Conservation (phyloP, 2,329 filamentous ascomycete species). For the Venturia nashicola region DNA sequence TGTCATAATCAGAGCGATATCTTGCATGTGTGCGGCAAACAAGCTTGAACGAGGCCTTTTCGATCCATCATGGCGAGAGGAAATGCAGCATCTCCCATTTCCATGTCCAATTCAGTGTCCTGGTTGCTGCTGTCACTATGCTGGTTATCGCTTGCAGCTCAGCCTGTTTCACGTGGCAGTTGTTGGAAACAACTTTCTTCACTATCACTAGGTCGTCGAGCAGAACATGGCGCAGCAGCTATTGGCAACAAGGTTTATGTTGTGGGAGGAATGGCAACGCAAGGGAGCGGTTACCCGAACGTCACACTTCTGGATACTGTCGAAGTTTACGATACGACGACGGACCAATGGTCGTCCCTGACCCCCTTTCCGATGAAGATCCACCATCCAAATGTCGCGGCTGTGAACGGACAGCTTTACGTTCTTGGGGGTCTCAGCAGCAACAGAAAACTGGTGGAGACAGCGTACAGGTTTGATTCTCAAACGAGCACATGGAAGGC, state of each 20-base stretch:
- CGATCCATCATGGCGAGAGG: no score
- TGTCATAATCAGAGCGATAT: no score
- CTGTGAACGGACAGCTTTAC: conserved; percentile 16
- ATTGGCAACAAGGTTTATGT: neutral
- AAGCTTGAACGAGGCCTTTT: no score
- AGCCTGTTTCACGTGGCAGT: no score
- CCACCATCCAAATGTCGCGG: conserved; percentile 18
- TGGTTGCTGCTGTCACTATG: no score
- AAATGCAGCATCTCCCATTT: no score
- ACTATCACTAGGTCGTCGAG: neutral
- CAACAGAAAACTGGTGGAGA: neutral
- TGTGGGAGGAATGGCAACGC: neutral
- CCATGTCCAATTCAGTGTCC: no score
- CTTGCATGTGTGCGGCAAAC: no score
- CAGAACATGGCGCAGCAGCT: conserved; percentile 6
- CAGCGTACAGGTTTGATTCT: no score
- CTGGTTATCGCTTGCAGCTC: no score
- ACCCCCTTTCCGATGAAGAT: conserved; percentile 14
- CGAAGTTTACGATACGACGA: neutral
- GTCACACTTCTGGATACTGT: neutral
- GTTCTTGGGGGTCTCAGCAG: conserved; percentile 16
- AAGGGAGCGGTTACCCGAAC: neutral
- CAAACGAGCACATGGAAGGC: no score
- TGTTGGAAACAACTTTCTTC: neutral
- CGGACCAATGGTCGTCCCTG: conserved; percentile 14